Base-by-base conservation (phyloP, 495 filamentous ascomycete species). In the Penicillium waksmanii region DNA sequence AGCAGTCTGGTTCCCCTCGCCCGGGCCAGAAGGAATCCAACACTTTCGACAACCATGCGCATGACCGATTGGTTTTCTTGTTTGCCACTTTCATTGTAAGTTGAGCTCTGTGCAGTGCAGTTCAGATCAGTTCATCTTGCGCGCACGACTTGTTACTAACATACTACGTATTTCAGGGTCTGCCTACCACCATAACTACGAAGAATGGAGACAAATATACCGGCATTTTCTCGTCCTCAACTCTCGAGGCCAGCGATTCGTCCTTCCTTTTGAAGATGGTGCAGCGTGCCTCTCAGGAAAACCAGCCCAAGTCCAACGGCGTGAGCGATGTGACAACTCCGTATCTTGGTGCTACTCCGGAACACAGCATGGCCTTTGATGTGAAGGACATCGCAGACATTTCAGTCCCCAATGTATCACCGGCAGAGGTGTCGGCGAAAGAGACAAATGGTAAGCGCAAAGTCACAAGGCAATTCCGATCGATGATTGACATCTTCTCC, bases 211-310 rank as follows among this genome's bases (percentile, higher is more conserved):
- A 92, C 56, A 84, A 87, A 61, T 95, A 86, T 73, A 85, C 85
- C 43, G 91, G 90, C 62, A 83, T 87, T 57, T 89, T 89, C 68
- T 84, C 82, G 43, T 84, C 84, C 40, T 84, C 82, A 5, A 79
- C 78, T 46, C 70, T 88, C 17, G 85, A 87, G 49, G 58, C 81
- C 17, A 81, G 77, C 51, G 82, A 88, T 54, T 77, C 85, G 15
- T 81, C 80, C 49, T 90, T 91, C 69, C 75, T 84, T 55, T 82
- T 96, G 57, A 96, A 90, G 79, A 94, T 93, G 91, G 90, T 91
- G 31, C 87, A 88, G 72, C 85, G 86, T 56, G 83, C 82, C 62
- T 63, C 75, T 17, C 76, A 79, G 31, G 65, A 71, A 44, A 78
- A 79, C 18, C 72, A 81, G 60, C 60, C 73, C n/a, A 80, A 79